Conservation (phyloP, 78 protist genomes). For the Tieghemostelium lacteum region DNA sequence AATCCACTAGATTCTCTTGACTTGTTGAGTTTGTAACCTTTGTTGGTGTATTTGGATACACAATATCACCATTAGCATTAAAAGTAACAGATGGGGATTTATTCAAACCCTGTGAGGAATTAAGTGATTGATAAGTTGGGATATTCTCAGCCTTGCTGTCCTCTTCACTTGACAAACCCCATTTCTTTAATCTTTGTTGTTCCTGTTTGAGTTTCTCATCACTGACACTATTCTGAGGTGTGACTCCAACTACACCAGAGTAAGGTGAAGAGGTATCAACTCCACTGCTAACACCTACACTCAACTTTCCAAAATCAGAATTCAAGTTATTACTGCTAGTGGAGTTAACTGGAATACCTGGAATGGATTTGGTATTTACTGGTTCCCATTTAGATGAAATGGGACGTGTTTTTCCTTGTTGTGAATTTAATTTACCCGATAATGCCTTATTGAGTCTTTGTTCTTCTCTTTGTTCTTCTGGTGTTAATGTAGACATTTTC, state of each 20-base stretch:
- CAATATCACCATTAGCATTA: not conserved
- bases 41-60: not conserved
- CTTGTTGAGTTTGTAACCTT: not conserved
- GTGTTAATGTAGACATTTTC: slow-evolving; percentile 29
- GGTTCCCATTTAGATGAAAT: slow-evolving; percentile 48
- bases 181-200: slow-evolving; percentile 47
- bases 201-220: slow-evolving; percentile 54
- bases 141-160: not conserved
- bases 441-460: slow-evolving; percentile 45
- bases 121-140: not conserved
- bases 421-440: slow-evolving; percentile 27
- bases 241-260: not conserved
- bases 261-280: slow-evolving; percentile 28
- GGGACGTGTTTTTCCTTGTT: not conserved
- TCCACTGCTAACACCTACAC: too few species aligned
- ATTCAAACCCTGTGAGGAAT: not conserved
- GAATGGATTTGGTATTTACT: slow-evolving; percentile 13
- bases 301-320: slow-evolving; percentile 3
- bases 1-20: slow-evolving; percentile 12
- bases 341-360: not conserved
- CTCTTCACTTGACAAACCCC: slow-evolving; percentile 20
- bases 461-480: slow-evolving; percentile 42
- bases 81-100: slow-evolving; percentile 1
- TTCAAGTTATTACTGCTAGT: not conserved
- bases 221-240: not conserved